A percentile compares a stretch with the other conserved stretches of the same genome.
Conservation (phyloP, 176 grass and related monocot genomes). For the Phoenix dactylifera region DNA sequence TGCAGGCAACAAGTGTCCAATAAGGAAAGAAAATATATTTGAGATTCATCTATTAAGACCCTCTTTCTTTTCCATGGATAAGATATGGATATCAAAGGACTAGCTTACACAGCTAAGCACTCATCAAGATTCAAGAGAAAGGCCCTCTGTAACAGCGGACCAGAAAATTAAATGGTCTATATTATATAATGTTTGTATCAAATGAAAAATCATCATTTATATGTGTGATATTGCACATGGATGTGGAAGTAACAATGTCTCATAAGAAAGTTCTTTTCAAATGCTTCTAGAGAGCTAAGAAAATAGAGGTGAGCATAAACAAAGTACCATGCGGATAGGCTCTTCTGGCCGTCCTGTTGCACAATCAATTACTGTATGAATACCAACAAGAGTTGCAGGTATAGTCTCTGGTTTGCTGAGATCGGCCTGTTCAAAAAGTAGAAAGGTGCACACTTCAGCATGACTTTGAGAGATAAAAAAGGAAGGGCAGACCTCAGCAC, state of each 20-base stretch:
- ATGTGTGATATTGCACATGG: no score
- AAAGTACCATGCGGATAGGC: conserved; percentile 68
- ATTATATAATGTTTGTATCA: no score
- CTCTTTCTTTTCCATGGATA: no score
- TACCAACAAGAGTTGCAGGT: conserved; percentile 86
- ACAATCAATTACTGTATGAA: conserved; percentile 88
- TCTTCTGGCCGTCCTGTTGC: conserved; percentile 93
- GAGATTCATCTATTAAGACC: no score
- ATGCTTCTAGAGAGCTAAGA: neutral
- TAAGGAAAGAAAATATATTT: no score
- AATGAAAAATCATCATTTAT: no score
- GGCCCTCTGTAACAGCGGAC: no score
- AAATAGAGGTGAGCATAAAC: neutral
- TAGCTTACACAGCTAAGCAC: no score
- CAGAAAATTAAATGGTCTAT: no score
- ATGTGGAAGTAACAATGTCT: neutral
- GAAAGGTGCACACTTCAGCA: neutral
- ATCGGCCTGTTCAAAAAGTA: conserved; percentile 53
- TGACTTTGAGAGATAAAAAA: neutral
- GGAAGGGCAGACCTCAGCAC: neutral
- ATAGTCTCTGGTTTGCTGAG: conserved; percentile 93
- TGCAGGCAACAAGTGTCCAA: no score
- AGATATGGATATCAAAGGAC: no score
- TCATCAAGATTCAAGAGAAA: no score
- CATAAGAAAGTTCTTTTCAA: neutral